Evolutionary conservation across 1,284 basidiomycete species (phyloP).

Genomic region (Leccinum subfulvum): DNA sequence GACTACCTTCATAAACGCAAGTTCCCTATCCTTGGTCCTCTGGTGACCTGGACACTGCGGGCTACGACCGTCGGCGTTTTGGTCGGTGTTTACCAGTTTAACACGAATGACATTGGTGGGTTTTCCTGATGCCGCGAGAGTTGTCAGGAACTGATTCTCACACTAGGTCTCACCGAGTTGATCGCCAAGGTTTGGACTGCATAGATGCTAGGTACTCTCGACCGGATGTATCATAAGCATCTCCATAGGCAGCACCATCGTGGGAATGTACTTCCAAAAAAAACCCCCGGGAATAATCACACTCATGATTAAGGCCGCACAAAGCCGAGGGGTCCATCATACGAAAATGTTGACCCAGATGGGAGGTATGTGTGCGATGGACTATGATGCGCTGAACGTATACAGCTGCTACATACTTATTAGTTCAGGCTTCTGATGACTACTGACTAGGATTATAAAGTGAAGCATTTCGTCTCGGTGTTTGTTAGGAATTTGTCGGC

Average conservation of each 20-base stretch:
- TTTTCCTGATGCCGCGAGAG: constrained; percentile 18
- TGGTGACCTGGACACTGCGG: constrained; percentile 75
- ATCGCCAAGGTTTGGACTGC: constrained; percentile 67
- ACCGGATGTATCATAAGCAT: background rate
- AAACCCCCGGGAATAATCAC: too few species aligned
- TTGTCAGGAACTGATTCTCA: constrained; percentile 8
- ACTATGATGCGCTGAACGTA: background rate
- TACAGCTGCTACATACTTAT: background rate
- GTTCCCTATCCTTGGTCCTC: constrained; percentile 77
- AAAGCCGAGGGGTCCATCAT: background rate
- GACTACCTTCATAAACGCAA: constrained; percentile 97
- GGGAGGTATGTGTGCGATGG: background rate
- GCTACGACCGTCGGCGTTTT: constrained; percentile 80
- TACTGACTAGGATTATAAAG: background rate
- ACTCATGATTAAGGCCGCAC: background rate
- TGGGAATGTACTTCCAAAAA: background rate
- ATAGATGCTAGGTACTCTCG: constrained; percentile 28
- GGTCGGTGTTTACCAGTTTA: constrained; percentile 94
- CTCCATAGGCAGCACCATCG: background rate
- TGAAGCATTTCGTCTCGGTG: background rate
- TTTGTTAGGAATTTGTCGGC: background rate
- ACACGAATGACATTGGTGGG: constrained; percentile 94
- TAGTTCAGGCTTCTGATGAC: background rate
- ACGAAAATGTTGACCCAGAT: background rate
- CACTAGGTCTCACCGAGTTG: constrained; percentile 68